Percentiles rank a stretch among this genome's conserved stretches.
Evolutionary conservation across 129 eudicot species (phyloP).

Genomic region (Mikania micrantha): DNA sequence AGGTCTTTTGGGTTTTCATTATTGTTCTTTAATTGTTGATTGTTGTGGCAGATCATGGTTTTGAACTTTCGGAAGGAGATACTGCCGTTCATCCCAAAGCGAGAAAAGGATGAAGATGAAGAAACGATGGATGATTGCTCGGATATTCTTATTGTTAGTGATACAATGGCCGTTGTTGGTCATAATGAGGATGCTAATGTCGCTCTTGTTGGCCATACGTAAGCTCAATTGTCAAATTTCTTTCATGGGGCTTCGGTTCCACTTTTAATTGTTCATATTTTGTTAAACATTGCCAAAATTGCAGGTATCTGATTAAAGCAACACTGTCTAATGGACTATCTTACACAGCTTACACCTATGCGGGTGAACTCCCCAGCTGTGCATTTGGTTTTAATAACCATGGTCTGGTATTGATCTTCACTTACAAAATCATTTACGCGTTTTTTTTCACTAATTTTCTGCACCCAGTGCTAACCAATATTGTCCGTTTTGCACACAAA

Average conservation of each 20-base stretch:
- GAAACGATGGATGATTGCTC: slow-evolving; percentile 72
- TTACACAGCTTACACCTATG: slow-evolving; percentile 91
- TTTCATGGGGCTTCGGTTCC: too few relatives aligned
- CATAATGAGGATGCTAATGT: slow-evolving; percentile 96
- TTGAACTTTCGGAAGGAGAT: slow-evolving; percentile 90
- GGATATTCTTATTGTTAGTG: slow-evolving; percentile 72
- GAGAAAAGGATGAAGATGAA: slow-evolving; percentile 7
- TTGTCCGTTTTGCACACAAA: too few relatives aligned
- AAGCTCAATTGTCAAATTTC: slow-evolving; percentile 6
- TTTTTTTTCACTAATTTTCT: too few relatives aligned
- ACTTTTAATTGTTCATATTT: background rate
- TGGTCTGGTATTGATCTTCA: slow-evolving; percentile 58
- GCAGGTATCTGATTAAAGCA: slow-evolving; percentile 77
- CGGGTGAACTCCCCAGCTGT: slow-evolving; percentile 98
- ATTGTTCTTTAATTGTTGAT: too few relatives aligned
- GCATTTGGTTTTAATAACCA: slow-evolving; percentile 84
- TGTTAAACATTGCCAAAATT: slow-evolving; percentile 8
- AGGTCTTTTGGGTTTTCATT: too few relatives aligned
- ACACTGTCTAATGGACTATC: slow-evolving; percentile 45
- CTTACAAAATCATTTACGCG: background rate
- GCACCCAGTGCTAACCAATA: too few relatives aligned
- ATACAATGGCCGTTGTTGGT: slow-evolving; percentile 78
- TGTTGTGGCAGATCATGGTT: slow-evolving; percentile 48
- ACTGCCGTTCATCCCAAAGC: slow-evolving; percentile 53
- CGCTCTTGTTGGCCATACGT: slow-evolving; percentile 86